These are phyloP conservation scores for Sherardia arvensis DNA, from an alignment of 257 asterid species.

Conservation along the genomic window DNA sequence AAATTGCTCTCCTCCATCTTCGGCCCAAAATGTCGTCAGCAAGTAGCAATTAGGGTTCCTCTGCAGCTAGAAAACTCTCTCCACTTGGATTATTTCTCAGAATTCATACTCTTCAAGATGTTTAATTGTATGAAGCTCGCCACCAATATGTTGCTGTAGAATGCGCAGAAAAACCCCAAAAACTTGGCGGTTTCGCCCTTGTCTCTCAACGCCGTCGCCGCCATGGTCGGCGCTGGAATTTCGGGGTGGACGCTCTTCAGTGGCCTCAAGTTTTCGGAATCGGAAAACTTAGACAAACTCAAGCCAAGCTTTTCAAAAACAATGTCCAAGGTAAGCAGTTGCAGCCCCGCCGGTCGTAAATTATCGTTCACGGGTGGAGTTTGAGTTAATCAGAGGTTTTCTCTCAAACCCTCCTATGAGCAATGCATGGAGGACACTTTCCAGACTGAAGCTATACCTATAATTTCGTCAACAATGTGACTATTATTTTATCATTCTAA, in stretches of 20 bases:
- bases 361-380: not conserved
- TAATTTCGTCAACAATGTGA: conserved; percentile 2
- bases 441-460: not conserved
- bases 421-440: not conserved
- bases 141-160: no score
- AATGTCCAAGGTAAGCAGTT: not conserved
- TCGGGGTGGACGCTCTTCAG: not conserved
- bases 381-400: not conserved
- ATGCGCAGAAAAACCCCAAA: not conserved
- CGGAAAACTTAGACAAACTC: not conserved
- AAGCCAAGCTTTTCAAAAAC: not conserved
- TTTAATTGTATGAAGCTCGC: no score
- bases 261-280: not conserved
- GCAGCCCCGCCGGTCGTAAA: not conserved
- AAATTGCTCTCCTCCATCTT: no score
- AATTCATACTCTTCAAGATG: no score
- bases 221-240: conserved; percentile 7
- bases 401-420: not conserved
- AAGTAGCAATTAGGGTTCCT: no score
- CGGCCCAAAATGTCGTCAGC: no score
- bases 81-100: no score
- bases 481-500: no score
- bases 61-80: no score
- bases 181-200: conserved; percentile 4
- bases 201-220: not conserved